A percentile compares a stretch with the other conserved stretches of the same genome.
Conservation (phyloP, 2,329 filamentous ascomycete genomes). For the Aspergillus udagawae region DNA sequence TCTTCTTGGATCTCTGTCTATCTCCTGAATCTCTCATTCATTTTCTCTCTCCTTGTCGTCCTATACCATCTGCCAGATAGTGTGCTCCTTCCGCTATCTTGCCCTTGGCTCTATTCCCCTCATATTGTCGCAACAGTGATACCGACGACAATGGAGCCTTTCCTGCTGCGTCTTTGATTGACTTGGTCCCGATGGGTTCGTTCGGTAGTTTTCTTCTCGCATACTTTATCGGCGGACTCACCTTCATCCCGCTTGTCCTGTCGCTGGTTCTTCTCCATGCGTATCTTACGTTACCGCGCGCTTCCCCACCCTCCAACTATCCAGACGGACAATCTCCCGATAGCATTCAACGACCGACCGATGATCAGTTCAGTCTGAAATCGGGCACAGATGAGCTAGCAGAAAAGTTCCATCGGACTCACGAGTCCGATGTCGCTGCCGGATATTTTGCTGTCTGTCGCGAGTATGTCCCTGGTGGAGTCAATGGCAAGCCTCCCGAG, state of each 20-base stretch:
- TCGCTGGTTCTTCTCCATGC: constrained; percentile 59
- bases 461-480: constrained; percentile 85
- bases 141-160: constrained; percentile 30
- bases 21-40: neutral
- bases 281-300: constrained; percentile 61
- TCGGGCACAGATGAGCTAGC: constrained; percentile 56
- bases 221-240: constrained; percentile 83
- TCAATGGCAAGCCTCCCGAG: constrained; percentile 90
- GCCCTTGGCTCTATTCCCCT: neutral
- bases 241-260: constrained; percentile 74
- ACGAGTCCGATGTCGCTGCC: constrained; percentile 74
- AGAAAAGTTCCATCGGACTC: constrained; percentile 58
- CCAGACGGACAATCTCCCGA: constrained; percentile 36
- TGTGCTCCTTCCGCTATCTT: neutral
- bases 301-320: constrained; percentile 19
- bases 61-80: neutral
- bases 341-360: constrained; percentile 51
- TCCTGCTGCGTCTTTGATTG: constrained; percentile 27
- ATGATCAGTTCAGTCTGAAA: constrained; percentile 63
- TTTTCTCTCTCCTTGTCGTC: neutral
- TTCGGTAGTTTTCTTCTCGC: constrained; percentile 61
- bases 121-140: neutral
- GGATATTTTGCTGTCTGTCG: constrained; percentile 94
- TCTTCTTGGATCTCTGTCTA: neutral
- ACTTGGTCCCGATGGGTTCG: constrained; percentile 39